phyloP scores from a whole-genome alignment of 78 protist species.

The Dictyostelium firmibasis region DNA sequence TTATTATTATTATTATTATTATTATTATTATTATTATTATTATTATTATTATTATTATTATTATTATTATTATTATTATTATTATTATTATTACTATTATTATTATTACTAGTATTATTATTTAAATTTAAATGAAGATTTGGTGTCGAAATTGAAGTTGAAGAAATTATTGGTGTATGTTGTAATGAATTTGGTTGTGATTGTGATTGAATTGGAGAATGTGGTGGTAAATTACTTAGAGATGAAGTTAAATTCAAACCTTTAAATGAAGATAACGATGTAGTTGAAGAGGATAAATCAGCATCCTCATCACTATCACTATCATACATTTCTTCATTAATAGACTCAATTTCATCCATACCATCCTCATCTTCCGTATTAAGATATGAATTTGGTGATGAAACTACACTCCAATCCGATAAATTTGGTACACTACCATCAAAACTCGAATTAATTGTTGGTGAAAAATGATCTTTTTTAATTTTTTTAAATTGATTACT shows the following conservation, averaged over 20 bases:
- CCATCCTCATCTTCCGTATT: neutral
- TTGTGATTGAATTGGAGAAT: neutral
- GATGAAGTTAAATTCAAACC: neutral
- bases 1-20: neutral
- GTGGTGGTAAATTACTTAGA: neutral
- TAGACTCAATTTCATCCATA: neutral
- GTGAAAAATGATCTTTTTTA: neutral
- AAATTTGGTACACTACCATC: neutral
- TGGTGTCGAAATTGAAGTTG: neutral
- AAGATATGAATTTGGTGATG: neutral
- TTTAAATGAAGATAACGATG: neutral
- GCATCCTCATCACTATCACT: neutral
- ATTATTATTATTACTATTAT: too few species aligned
- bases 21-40: neutral
- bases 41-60: neutral
- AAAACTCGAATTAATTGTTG: neutral
- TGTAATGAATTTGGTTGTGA: neutral
- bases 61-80: neutral
- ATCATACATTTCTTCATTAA: neutral
- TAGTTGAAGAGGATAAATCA: neutral
- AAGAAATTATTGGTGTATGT: neutral
- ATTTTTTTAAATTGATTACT: neutral
- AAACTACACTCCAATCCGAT: neutral
- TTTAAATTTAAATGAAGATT: neutral
- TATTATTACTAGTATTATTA: too few species aligned